A percentile compares a stretch with the other conserved stretches of the same genome.
phyloP scores from a whole-genome alignment of 192 early-diverging fungal species.

The Helicostylum pulchrum region DNA sequence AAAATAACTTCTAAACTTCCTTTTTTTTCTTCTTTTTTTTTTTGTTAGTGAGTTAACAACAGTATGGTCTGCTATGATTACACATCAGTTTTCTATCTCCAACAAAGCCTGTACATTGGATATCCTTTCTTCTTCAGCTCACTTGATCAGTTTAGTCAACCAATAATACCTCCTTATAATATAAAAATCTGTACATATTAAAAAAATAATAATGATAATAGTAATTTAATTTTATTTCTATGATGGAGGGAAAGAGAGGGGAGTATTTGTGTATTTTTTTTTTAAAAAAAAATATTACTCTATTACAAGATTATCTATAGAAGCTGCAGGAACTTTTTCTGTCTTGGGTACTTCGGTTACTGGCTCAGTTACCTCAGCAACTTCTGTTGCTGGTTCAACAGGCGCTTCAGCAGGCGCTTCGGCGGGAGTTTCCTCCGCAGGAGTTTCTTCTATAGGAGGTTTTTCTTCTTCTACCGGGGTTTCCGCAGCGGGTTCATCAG shows the following conservation, averaged over 20 bases:
- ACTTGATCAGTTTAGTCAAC: slow-evolving; percentile 21
- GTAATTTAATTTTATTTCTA: not conserved
- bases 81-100: slow-evolving; percentile 17
- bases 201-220: slow-evolving; percentile 2
- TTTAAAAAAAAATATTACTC: not conserved
- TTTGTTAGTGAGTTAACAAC: slow-evolving; percentile 24
- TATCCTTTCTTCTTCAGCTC: slow-evolving; percentile 23
- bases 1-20: not conserved
- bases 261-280: not conserved
- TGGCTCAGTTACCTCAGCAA: not conserved
- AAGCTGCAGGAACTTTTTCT: not conserved
- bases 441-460: not conserved
- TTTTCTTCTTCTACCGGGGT: not conserved
- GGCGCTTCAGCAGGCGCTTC: not conserved
- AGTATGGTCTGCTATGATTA: slow-evolving; percentile 24
- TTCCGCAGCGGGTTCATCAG: not conserved
- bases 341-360: not conserved
- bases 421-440: not conserved
- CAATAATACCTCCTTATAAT: not conserved
- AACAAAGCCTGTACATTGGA: slow-evolving; percentile 24
- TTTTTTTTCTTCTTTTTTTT: too few relatives aligned
- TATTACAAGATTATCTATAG: not conserved
- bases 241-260: not conserved
- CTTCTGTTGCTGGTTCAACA: too few relatives aligned
- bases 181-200: too few relatives aligned